Evolutionary conservation across 140 eudicot species (phyloP).

Genomic region (Stevia rebaudiana): DNA sequence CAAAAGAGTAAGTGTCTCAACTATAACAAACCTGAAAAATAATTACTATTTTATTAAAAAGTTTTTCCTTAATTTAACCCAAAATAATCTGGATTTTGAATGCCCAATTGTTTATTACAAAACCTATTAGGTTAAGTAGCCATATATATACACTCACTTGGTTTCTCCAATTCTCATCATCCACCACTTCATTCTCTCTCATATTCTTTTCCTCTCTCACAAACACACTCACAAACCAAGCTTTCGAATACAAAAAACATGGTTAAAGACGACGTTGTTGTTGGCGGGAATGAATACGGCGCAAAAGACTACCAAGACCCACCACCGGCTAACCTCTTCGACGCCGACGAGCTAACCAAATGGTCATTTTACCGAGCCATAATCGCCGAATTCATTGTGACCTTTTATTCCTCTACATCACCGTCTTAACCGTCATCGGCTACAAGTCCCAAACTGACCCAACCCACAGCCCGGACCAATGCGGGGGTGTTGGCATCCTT

Average conservation of each 20-base stretch:
- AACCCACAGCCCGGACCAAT: slow-evolving; percentile 16
- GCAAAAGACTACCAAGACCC: slow-evolving; percentile 46
- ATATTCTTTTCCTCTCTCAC: neutral
- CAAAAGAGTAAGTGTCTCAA: too few relatives aligned
- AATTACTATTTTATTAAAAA: too few relatives aligned
- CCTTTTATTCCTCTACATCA: slow-evolving; percentile 44
- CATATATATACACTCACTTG: too few relatives aligned
- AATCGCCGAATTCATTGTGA: slow-evolving; percentile 41
- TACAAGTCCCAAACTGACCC: slow-evolving; percentile 36
- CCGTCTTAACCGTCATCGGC: slow-evolving; percentile 48
- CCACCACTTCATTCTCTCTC: neutral
- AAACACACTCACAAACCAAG: neutral
- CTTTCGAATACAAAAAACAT: neutral
- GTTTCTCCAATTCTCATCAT: too few relatives aligned
- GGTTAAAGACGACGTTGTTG: slow-evolving; percentile 31
- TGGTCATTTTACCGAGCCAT: slow-evolving; percentile 46
- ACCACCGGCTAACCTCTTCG: slow-evolving; percentile 33
- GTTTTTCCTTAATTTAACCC: too few relatives aligned
- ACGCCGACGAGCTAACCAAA: slow-evolving; percentile 30
- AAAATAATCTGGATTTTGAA: too few relatives aligned
- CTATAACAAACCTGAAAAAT: too few relatives aligned
- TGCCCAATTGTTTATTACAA: too few relatives aligned
- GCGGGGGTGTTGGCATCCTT: slow-evolving; percentile 47
- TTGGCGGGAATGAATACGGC: slow-evolving; percentile 16
- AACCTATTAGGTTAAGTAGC: too few relatives aligned